Conservation (phyloP, 768 basidiomycete species). For the Hericium coralloides region DNA sequence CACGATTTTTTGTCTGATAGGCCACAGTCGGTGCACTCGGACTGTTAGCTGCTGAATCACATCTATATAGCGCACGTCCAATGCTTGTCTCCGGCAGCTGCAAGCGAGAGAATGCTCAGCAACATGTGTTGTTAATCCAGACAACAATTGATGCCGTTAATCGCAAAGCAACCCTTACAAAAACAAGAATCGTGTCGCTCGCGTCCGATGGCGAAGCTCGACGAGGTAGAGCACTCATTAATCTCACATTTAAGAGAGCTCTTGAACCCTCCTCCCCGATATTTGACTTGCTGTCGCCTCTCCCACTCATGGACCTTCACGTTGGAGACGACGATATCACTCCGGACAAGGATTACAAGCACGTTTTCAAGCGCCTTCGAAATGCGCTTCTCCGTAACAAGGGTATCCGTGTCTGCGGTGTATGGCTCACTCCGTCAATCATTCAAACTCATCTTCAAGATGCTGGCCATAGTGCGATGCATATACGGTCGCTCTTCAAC, state of each 20-base stretch:
- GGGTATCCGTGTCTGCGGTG: background rate
- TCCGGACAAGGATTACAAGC: slow-evolving; percentile 1
- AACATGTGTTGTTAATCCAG: background rate
- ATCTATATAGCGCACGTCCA: background rate
- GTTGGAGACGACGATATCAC: background rate
- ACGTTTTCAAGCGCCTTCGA: background rate
- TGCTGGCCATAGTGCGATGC: background rate
- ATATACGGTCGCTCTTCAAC: background rate
- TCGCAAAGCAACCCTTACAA: background rate
- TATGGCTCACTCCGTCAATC: background rate
- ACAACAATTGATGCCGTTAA: background rate
- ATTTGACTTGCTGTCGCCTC: background rate
- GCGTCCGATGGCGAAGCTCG: background rate
- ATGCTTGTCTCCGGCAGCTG: background rate
- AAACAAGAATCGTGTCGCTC: background rate
- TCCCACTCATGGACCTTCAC: background rate
- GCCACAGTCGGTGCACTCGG: background rate
- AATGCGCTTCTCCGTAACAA: background rate
- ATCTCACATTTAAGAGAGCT: background rate
- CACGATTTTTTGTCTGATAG: background rate
- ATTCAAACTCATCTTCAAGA: background rate
- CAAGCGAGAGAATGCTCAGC: background rate
- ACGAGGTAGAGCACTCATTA: background rate
- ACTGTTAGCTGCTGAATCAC: background rate
- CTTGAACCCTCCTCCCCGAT: background rate